Percentiles rank a stretch among this genome's conserved stretches.
Evolutionary conservation across 1,284 basidiomycete species (phyloP).

Genomic region (Ceratobasidium sp.): DNA sequence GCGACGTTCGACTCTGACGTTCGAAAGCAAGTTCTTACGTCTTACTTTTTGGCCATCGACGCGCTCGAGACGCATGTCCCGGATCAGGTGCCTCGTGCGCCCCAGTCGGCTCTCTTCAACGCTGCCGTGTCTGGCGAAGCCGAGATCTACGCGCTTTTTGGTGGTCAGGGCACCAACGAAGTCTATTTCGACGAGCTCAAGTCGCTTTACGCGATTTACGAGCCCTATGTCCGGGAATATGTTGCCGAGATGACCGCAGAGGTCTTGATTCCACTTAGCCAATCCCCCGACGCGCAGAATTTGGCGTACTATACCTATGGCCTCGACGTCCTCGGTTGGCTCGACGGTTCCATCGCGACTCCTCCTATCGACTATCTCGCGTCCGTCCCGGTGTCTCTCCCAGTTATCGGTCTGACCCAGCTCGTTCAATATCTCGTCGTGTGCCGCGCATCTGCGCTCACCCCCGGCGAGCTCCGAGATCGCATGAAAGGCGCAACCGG

Average conservation of each 20-base stretch:
- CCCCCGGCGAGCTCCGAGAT: constrained; percentile 83
- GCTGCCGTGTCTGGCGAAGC: constrained; percentile 79
- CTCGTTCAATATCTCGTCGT: constrained; percentile 91
- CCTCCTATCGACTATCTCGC: constrained; percentile 92
- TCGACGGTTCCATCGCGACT: constrained; percentile 75
- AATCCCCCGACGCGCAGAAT: constrained; percentile 65
- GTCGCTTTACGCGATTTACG: constrained; percentile 90
- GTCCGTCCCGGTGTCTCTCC: constrained; percentile 94
- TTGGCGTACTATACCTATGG: constrained; percentile 82
- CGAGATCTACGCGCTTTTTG: constrained; percentile 93
- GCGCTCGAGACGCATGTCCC: constrained; percentile 75
- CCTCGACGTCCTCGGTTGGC: constrained; percentile 88
- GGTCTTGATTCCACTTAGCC: constrained; percentile 76
- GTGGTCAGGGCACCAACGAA: constrained; percentile 99
- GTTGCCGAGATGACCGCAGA: constrained; percentile 74
- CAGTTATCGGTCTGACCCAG: constrained; percentile 96
- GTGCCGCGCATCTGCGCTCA: constrained; percentile 79
- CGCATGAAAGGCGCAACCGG: constrained; percentile 91
- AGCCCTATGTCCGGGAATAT: constrained; percentile 83
- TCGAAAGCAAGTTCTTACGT: constrained; percentile 80
- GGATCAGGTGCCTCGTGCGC: constrained; percentile 70
- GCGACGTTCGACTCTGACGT: constrained; percentile 81
- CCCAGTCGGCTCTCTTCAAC: constrained; percentile 80
- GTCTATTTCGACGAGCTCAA: constrained; percentile 98
- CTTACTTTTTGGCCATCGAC: constrained; percentile 85